phyloP scores from a whole-genome alignment of 495 filamentous ascomycete genomes.

The Aspergillus nidulans region DNA sequence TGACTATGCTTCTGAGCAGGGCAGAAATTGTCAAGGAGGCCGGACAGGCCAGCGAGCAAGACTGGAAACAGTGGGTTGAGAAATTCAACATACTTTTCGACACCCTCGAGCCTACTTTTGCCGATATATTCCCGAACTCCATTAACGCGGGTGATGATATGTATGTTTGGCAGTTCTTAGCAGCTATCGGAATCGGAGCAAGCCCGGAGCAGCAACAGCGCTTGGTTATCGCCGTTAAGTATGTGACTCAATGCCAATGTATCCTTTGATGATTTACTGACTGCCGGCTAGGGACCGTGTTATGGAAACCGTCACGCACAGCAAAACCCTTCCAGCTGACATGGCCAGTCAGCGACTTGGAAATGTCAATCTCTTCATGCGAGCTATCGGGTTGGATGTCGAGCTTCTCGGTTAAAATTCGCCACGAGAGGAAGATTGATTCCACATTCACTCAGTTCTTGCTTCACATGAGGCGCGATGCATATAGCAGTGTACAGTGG shows the following conservation, averaged over 20 bases:
- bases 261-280: slow-evolving; percentile 14
- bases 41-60: slow-evolving; percentile 59
- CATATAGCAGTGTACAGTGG: background rate
- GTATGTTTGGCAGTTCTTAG: slow-evolving; percentile 97
- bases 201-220: slow-evolving; percentile 90
- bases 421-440: background rate
- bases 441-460: background rate
- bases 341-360: slow-evolving; percentile 74
- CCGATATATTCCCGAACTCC: slow-evolving; percentile 78
- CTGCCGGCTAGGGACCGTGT: slow-evolving; percentile 66
- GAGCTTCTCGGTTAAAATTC: slow-evolving; percentile 70
- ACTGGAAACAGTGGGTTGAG: slow-evolving; percentile 78
- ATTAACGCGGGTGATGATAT: slow-evolving; percentile 82
- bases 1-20: slow-evolving; percentile 92
- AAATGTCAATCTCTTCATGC: slow-evolving; percentile 98
- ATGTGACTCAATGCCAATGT: slow-evolving; percentile 23
- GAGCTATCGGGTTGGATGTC: slow-evolving; percentile 94
- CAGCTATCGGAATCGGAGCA: slow-evolving; percentile 87
- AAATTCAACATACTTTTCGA: slow-evolving; percentile 87
- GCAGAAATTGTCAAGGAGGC: slow-evolving; percentile 88
- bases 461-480: background rate
- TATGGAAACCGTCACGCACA: slow-evolving; percentile 86
- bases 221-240: slow-evolving; percentile 91
- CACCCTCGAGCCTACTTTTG: slow-evolving; percentile 73
- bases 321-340: slow-evolving; percentile 82